A percentile compares a stretch with the other conserved stretches of the same genome.
Evolutionary conservation across 345 rosid species (phyloP).

Genomic region (Brassica napus): DNA sequence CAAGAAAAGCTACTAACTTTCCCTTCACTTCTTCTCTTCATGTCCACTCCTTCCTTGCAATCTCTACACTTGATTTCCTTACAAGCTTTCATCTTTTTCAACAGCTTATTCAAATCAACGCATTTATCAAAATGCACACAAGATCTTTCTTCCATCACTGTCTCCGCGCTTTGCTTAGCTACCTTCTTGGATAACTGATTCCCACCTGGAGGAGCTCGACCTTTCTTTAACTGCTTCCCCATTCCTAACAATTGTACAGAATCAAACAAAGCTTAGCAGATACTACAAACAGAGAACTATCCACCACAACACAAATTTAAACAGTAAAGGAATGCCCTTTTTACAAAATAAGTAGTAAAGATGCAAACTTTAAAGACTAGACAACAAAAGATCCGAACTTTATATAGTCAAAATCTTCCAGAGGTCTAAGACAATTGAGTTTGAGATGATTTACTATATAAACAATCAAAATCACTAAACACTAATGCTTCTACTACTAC

Average conservation of each 20-base stretch:
- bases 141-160: constrained; percentile 42
- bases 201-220: constrained; percentile 55
- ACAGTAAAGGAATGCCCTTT: not conserved
- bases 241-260: constrained; percentile 45
- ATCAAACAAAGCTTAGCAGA: not conserved
- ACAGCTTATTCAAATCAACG: constrained; percentile 53
- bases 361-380: not conserved
- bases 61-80: constrained; percentile 59
- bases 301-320: not conserved
- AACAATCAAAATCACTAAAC: not conserved
- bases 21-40: constrained; percentile 24
- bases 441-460: not conserved
- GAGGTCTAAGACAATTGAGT: not conserved
- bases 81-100: constrained; percentile 53
- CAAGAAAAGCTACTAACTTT: constrained; percentile 28
- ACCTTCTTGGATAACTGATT: constrained; percentile 45
- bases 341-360: not conserved
- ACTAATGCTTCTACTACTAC: not conserved
- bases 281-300: not conserved
- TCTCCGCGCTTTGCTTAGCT: constrained; percentile 33
- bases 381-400: not conserved
- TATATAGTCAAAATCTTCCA: not conserved
- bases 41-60: constrained; percentile 59
- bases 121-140: constrained; percentile 70
- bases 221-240: constrained; percentile 76